A percentile compares a stretch with the other conserved stretches of the same genome.
Evolutionary conservation across 1,284 basidiomycete genomes (phyloP).

Genomic region (Puccinia coronata): DNA sequence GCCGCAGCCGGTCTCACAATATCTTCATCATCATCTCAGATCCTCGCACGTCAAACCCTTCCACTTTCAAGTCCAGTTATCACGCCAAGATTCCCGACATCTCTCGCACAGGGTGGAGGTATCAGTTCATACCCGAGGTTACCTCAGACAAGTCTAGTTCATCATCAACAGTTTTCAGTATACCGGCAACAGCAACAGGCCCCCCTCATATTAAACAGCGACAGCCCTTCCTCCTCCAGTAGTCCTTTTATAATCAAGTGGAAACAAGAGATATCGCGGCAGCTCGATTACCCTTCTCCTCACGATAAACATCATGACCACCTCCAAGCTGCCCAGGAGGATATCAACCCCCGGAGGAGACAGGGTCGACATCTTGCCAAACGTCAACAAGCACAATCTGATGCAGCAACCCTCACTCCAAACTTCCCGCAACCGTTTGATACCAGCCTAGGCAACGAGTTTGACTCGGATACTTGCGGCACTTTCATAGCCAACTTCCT

Average conservation of each 20-base stretch:
- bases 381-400: neutral
- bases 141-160: neutral
- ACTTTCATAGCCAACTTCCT: slow-evolving; percentile 19
- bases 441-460: slow-evolving; percentile 14
- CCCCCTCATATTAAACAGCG: neutral
- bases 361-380: slow-evolving; percentile 8
- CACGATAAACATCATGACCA: neutral
- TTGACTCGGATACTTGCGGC: slow-evolving; percentile 16
- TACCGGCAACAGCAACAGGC: neutral
- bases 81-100: no score
- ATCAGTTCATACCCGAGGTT: no score
- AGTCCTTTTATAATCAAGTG: neutral
- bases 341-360: no score
- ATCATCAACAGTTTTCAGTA: neutral
- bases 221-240: slow-evolving; percentile 3
- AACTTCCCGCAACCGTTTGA: slow-evolving; percentile 30
- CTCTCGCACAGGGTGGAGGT: no score
- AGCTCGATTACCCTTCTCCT: neutral
- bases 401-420: neutral
- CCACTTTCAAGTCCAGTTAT: neutral
- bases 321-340: neutral
- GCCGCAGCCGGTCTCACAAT: neutral
- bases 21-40: neutral
- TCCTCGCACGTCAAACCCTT: neutral
- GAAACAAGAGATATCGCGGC: neutral